phyloP scores from a whole-genome alignment of 1,284 basidiomycete species.

The Ganoderma multipileum region DNA sequence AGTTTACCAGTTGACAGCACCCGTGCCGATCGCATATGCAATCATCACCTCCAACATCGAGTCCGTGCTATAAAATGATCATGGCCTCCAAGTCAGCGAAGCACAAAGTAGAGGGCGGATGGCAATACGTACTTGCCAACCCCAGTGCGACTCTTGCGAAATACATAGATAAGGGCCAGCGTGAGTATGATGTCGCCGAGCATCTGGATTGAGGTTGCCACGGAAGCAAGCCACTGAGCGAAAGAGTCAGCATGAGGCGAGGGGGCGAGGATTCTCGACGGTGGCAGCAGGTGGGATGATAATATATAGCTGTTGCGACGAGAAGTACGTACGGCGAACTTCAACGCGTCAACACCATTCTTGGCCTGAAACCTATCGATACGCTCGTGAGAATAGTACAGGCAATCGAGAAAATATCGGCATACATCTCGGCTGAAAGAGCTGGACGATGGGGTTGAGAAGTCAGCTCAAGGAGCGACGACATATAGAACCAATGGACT shows the following conservation, averaged over 20 bases:
- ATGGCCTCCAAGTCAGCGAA: too few relatives aligned
- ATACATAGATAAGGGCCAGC: conserved; percentile 13
- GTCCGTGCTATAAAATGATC: conserved; percentile 11
- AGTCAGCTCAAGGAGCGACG: not conserved
- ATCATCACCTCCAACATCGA: conserved; percentile 14
- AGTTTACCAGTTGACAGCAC: conserved; percentile 12
- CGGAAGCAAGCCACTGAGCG: conserved; percentile 15
- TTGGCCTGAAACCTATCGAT: conserved; percentile 2
- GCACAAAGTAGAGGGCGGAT: not conserved
- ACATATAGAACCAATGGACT: too few relatives aligned
- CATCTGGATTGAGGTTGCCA: conserved; percentile 17
- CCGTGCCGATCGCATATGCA: conserved; percentile 14
- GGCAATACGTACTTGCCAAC: not conserved
- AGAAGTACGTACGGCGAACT: conserved; percentile 12
- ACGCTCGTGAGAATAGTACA: not conserved
- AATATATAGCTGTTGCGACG: too few relatives aligned
- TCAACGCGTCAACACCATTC: not conserved
- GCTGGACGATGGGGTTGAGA: not conserved
- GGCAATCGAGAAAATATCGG: not conserved
- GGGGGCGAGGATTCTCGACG: too few relatives aligned
- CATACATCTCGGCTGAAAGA: not conserved
- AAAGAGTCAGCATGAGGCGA: not conserved
- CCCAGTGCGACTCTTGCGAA: conserved; percentile 15
- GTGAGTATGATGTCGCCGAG: conserved; percentile 17
- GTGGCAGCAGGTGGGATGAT: too few relatives aligned